Percentiles rank a stretch among this genome's conserved stretches.
Conservation (phyloP, 2,329 filamentous ascomycete genomes). For the Calycina herbarum region DNA sequence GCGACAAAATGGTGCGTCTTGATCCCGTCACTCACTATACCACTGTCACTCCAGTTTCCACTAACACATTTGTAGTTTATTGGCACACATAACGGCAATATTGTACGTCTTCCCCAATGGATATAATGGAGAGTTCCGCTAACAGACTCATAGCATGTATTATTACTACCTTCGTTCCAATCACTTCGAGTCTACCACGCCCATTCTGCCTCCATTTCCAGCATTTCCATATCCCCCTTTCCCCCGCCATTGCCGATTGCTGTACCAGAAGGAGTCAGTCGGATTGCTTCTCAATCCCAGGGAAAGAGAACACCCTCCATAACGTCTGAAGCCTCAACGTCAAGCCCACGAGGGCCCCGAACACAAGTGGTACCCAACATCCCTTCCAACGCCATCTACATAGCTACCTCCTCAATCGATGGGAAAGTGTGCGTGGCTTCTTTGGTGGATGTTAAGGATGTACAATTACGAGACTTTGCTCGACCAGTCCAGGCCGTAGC, state of each 20-base stretch:
- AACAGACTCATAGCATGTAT: slow-evolving; percentile 64
- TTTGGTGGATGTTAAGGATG: slow-evolving; percentile 83
- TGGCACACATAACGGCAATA: slow-evolving; percentile 94
- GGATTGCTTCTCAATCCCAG: slow-evolving; percentile 36
- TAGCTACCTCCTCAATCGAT: slow-evolving; percentile 92
- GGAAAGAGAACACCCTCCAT: slow-evolving; percentile 43
- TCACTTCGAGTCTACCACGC: slow-evolving; percentile 84
- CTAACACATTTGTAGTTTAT: slow-evolving; percentile 63
- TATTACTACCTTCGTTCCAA: slow-evolving; percentile 80
- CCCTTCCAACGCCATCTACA: slow-evolving; percentile 87
- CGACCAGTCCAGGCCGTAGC: slow-evolving; percentile 89
- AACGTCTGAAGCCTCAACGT: slow-evolving; percentile 48
- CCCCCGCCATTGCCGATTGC: slow-evolving; percentile 56
- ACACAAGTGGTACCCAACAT: slow-evolving; percentile 63
- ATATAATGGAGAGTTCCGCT: neutral
- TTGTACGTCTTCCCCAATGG: slow-evolving; percentile 58
- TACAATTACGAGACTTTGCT: slow-evolving; percentile 88
- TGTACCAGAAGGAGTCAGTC: slow-evolving; percentile 40
- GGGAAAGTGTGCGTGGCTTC: slow-evolving; percentile 93
- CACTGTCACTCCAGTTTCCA: slow-evolving; percentile 6
- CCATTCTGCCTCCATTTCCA: slow-evolving; percentile 87
- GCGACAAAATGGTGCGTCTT: slow-evolving; percentile 84
- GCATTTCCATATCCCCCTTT: slow-evolving; percentile 85
- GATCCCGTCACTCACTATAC: slow-evolving; percentile 9
- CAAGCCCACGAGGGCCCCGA: slow-evolving; percentile 49